A percentile compares a stretch with the other conserved stretches of the same genome.
phyloP scores from a whole-genome alignment of 2,329 filamentous ascomycete genomes.

The Amesomyces nigricolor region DNA sequence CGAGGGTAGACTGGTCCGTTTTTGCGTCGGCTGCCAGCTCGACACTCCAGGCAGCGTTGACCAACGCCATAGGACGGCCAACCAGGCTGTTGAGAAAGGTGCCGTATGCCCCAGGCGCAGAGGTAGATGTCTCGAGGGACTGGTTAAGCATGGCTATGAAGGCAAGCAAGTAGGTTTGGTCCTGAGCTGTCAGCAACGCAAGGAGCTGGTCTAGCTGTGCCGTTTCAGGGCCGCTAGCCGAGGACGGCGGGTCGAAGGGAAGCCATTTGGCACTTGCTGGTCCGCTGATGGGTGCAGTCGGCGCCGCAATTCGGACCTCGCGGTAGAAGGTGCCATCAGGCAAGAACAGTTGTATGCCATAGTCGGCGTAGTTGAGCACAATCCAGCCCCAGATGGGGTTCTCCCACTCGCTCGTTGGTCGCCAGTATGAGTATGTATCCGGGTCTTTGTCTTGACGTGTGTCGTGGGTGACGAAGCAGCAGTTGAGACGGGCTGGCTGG shows the following conservation, averaged over 20 bases:
- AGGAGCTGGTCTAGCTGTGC: not conserved
- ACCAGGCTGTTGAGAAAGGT: conserved; percentile 5
- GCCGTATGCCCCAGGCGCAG: conserved; percentile 11
- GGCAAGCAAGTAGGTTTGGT: conserved; percentile 1
- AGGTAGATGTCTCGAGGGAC: not conserved
- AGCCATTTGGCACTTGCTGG: not conserved
- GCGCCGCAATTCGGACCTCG: conserved; percentile 36
- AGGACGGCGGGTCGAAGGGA: conserved; percentile 1
- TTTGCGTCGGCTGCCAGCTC: conserved; percentile 10
- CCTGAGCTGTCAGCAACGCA: not conserved
- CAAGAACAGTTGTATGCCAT: conserved; percentile 39
- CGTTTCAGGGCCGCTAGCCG: not conserved
- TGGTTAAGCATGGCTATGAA: conserved; percentile 9
- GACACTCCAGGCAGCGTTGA: conserved; percentile 5
- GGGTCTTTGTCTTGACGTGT: not conserved
- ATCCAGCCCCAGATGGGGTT: conserved; percentile 40
- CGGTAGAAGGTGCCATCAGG: conserved; percentile 38
- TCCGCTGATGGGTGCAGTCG: not conserved
- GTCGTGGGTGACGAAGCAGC: conserved; percentile 28
- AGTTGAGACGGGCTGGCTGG: conserved; percentile 35
- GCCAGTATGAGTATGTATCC: conserved; percentile 18
- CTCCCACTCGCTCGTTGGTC: conserved; percentile 33
- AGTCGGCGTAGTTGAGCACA: conserved; percentile 37
- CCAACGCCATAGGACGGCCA: conserved; percentile 11
- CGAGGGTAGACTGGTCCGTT: conserved; percentile 21